Evolutionary conservation across 306 rosid genomes (phyloP).

Genomic region (Gynostemma pentaphyllum): DNA sequence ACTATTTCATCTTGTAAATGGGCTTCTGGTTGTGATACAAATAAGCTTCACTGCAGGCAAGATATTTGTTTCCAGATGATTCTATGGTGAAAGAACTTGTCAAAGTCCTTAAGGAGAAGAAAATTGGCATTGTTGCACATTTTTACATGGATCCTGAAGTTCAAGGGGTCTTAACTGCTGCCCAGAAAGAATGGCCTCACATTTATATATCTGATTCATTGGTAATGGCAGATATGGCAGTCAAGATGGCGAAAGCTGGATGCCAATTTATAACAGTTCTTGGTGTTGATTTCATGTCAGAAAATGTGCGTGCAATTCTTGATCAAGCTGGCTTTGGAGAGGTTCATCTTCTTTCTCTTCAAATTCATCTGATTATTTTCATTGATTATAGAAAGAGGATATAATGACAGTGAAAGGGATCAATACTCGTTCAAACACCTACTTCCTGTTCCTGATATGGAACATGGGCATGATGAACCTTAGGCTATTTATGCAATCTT

Average conservation of each 20-base stretch:
- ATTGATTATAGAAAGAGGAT: not conserved
- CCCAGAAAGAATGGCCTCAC: slow-evolving; percentile 95
- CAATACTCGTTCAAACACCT: not conserved
- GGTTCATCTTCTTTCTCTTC: slow-evolving; percentile 27
- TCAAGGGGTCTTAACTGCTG: slow-evolving; percentile 86
- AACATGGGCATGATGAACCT: not conserved
- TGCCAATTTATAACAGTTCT: slow-evolving; percentile 74
- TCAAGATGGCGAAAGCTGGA: slow-evolving; percentile 81
- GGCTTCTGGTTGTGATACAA: not conserved
- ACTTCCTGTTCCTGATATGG: not conserved
- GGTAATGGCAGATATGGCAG: slow-evolving; percentile 95
- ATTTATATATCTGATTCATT: slow-evolving; percentile 90
- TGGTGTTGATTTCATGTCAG: slow-evolving; percentile 98
- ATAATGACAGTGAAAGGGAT: not conserved
- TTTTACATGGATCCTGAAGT: slow-evolving; percentile 99
- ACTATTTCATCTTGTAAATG: not conserved
- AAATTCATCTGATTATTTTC: not conserved
- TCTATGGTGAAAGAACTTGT: slow-evolving; percentile 52
- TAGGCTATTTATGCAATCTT: not conserved
- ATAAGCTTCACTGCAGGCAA: slow-evolving; percentile 55
- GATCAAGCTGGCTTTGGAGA: slow-evolving; percentile 87
- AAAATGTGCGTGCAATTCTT: slow-evolving; percentile 95
- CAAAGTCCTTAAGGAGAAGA: slow-evolving; percentile 60
- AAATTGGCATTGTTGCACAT: slow-evolving; percentile 91
- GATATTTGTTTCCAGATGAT: slow-evolving; percentile 59